Conservation (phyloP, 441 rosid genomes). For the Jatropha podagrica region DNA sequence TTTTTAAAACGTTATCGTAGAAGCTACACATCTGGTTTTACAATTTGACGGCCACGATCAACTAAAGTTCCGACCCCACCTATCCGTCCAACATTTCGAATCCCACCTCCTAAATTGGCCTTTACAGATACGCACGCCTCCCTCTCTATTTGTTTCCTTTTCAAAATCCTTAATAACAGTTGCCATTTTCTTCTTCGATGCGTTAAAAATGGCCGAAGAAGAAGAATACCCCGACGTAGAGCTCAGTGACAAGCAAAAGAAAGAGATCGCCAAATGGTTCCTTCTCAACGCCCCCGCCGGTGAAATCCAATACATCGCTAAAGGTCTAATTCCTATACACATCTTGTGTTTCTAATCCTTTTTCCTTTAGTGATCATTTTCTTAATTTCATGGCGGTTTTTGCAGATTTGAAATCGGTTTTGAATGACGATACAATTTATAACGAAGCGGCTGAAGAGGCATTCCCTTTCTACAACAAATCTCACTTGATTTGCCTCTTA, state of each 20-base stretch:
- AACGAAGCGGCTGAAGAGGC: conserved; percentile 78
- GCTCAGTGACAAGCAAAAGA: conserved; percentile 72
- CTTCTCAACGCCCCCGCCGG: conserved; percentile 94
- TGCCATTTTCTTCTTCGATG: background rate
- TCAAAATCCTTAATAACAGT: background rate
- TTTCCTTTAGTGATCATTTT: background rate
- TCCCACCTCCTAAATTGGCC: conserved; percentile 5
- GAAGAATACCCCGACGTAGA: conserved; percentile 44
- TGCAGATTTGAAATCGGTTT: conserved; percentile 75
- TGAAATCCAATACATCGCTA: conserved; percentile 88
- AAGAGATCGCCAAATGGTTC: conserved; percentile 99
- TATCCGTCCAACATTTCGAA: background rate
- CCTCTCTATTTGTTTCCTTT: conserved; percentile 20
- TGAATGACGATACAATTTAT: conserved; percentile 64
- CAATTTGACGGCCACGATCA: conserved; percentile 31
- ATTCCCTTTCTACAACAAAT: conserved; percentile 79
- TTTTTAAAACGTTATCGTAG: background rate
- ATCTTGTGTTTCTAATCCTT: background rate
- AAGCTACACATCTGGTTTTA: background rate
- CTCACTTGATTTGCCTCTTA: conserved; percentile 87
- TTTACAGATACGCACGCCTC: conserved; percentile 31
- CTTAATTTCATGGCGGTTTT: background rate
- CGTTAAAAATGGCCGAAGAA: conserved; percentile 48
- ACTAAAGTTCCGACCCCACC: conserved; percentile 4
- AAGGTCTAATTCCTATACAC: conserved; percentile 35